phyloP scores from a whole-genome alignment of 2,329 filamentous ascomycete genomes.

The Macrophomina phaseolina region DNA sequence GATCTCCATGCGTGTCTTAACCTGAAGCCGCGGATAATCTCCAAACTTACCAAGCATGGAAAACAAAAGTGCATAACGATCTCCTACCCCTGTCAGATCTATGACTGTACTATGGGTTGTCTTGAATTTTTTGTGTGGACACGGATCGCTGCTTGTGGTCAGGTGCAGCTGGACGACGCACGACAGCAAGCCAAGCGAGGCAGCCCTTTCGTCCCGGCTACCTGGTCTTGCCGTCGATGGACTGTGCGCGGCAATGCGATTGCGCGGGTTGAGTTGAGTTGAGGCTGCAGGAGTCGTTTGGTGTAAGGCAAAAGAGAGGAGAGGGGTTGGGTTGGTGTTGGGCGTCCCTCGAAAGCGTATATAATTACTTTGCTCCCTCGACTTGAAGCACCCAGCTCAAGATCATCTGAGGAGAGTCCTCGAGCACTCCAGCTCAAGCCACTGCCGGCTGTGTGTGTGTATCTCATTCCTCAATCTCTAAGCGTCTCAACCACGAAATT shows the following conservation, averaged over 20 bases:
- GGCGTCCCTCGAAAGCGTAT: too few relatives aligned
- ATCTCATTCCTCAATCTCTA: too few relatives aligned
- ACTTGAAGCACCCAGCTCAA: too few relatives aligned
- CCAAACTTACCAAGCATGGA: neutral
- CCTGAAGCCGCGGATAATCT: neutral
- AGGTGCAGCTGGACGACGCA: neutral
- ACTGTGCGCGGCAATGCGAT: neutral
- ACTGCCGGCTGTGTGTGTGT: too few relatives aligned
- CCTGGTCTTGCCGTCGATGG: neutral
- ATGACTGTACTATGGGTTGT: neutral
- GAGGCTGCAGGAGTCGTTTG: neutral
- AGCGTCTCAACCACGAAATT: too few relatives aligned
- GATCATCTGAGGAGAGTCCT: too few relatives aligned
- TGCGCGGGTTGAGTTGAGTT: too few relatives aligned
- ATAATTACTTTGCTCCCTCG: too few relatives aligned
- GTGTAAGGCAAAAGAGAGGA: neutral
- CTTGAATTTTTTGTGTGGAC: neutral
- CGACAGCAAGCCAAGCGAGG: conserved; percentile 6
- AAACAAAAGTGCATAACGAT: neutral
- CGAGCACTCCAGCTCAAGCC: too few relatives aligned
- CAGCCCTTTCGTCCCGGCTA: conserved; percentile 2
- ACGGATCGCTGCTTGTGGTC: neutral
- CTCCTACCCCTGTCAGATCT: neutral
- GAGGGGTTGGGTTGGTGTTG: neutral
- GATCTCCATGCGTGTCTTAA: neutral